phyloP scores from a whole-genome alignment of 192 early-diverging fungal species.

The Rhizophagus clarus region DNA sequence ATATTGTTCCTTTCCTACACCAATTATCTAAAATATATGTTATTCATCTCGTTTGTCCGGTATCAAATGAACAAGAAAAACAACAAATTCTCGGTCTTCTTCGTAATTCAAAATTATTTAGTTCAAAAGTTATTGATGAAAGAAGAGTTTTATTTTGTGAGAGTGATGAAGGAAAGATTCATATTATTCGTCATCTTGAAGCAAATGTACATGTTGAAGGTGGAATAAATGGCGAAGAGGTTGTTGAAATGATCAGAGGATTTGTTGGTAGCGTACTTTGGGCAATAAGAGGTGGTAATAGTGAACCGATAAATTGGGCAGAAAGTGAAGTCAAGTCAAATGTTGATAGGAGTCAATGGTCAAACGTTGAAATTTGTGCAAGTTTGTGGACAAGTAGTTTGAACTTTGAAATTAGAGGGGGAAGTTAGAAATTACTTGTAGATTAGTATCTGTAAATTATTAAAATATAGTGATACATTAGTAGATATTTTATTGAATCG shows the following conservation, averaged over 20 bases:
- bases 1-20: constrained; percentile 54
- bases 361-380: constrained; percentile 19
- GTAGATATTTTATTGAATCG: too few species aligned
- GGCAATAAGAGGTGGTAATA: background rate
- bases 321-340: background rate
- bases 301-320: background rate
- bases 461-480: too few species aligned
- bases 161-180: constrained; percentile 64
- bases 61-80: constrained; percentile 58
- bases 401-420: background rate
- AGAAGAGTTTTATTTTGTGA: constrained; percentile 73
- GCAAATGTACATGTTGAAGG: constrained; percentile 70
- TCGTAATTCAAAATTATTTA: constrained; percentile 43
- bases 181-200: constrained; percentile 72
- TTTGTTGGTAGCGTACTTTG: constrained; percentile 41
- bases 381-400: constrained; percentile 7
- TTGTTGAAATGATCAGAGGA: constrained; percentile 43
- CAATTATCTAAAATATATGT: constrained; percentile 51
- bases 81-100: constrained; percentile 55
- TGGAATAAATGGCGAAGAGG: constrained; percentile 29
- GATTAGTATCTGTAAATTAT: too few species aligned
- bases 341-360: constrained; percentile 26
- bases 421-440: too few species aligned
- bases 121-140: constrained; percentile 50
- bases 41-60: constrained; percentile 60